phyloP scores from a whole-genome alignment of 352 stramenopile genomes.

The Phytophthora ramorum region DNA sequence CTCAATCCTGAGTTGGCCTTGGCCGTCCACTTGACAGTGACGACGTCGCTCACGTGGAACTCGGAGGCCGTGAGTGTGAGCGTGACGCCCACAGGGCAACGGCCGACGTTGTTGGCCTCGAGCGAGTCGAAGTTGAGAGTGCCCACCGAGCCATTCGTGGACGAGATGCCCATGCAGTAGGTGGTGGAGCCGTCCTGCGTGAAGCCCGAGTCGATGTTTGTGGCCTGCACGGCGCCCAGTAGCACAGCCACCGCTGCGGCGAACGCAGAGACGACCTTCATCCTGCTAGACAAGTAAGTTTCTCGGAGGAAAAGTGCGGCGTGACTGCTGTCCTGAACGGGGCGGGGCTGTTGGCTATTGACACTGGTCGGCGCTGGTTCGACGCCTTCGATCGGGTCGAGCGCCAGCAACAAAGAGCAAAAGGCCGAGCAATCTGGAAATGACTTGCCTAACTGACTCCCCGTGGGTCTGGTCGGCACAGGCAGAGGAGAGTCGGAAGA shows the following conservation, averaged over 20 bases:
- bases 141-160: slow-evolving; percentile 17
- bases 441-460: slow-evolving; percentile 13
- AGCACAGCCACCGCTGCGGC: slow-evolving; percentile 18
- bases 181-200: slow-evolving; percentile 66
- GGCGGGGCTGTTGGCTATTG: slow-evolving; percentile 7
- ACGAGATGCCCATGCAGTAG: slow-evolving; percentile 72
- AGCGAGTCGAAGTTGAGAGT: slow-evolving; percentile 59
- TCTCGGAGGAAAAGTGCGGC: slow-evolving; percentile 37
- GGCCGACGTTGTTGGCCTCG: slow-evolving; percentile 49
- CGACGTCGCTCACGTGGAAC: slow-evolving; percentile 54
- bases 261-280: slow-evolving; percentile 29
- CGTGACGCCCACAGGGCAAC: slow-evolving; percentile 64
- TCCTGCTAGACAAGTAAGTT: slow-evolving; percentile 31
- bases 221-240: slow-evolving; percentile 19
- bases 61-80: slow-evolving; percentile 45
- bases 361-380: neutral
- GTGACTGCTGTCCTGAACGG: slow-evolving; percentile 13
- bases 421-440: slow-evolving; percentile 38
- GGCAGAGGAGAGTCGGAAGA: slow-evolving; percentile 35
- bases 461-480: slow-evolving; percentile 23
- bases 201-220: slow-evolving; percentile 71
- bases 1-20: slow-evolving; percentile 37
- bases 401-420: slow-evolving; percentile 24
- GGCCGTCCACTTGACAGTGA: slow-evolving; percentile 66
- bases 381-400: slow-evolving; percentile 26